Base-by-base conservation (phyloP, 352 stramenopile genomes). In the Phytophthora hibernalis region DNA sequence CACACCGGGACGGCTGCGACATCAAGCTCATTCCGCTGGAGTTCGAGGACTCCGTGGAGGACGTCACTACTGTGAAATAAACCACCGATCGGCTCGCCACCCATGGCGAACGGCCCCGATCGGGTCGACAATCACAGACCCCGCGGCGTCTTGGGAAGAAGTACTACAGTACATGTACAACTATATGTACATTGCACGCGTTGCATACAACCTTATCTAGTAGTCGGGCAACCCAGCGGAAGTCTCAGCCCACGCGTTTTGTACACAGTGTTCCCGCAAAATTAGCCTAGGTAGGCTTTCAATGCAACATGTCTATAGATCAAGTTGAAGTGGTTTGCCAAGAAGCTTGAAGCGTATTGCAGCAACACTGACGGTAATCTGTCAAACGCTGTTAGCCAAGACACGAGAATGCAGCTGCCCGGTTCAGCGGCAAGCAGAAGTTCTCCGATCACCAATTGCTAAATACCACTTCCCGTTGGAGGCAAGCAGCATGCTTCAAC, bases 1-100 rank as follows among this genome's bases (percentile, higher is more conserved):
- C 87, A n/a, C 85, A 95, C 63, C 87, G 85, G 54, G 87, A 91
- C 58, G 87, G 87, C 42, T 95, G 87, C 57, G 85, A 93, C 61
- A 93, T 93, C 63, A 90, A 95, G 74, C 73, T 85, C 59, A 85
- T 93, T 58, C 80, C 85, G 21, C 79, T 95, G 30, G 80, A 95
- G 35, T 81, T 89, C 43, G 66, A 82, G 35, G 66, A 72, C 18
- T 22, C 22, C 16, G 55, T 65, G 12, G 48, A 72, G 22, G 58
- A 75, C 52, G 51, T 72, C 22, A 37, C 52, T 20, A 48, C 12
- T 67, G 54, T 54, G 30, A 15, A 70, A 54, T 72, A 65, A 66
- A 53, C 38, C 8, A 53, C 42, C 22, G 33, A 38, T 59, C 21
- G 16, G 50, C 20, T 33, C 13, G 20, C 26, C 28, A 37, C 54